Percentiles rank a stretch among this genome's conserved stretches.
Conservation (phyloP, 2,329 filamentous ascomycete genomes). For the Sarocladium kiliense region DNA sequence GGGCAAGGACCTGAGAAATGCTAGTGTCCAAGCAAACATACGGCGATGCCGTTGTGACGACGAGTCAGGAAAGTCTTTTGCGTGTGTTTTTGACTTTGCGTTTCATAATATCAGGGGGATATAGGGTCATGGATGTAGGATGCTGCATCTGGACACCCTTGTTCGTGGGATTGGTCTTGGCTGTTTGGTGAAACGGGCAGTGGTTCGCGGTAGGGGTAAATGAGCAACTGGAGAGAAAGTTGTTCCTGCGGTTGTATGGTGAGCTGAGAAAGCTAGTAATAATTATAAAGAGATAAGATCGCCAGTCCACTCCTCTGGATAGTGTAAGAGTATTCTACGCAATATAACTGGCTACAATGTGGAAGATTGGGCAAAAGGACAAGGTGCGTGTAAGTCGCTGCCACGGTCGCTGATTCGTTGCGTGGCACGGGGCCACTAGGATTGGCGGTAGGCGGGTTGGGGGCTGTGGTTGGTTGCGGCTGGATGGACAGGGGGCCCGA, state of each 20-base stretch:
- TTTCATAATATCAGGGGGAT: slow-evolving; percentile 1
- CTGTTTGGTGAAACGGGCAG: neutral
- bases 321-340: neutral
- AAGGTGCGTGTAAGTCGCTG: neutral
- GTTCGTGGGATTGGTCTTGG: neutral
- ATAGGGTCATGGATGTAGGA: neutral
- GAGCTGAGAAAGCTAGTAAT: too few species aligned
- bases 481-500: neutral
- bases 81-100: neutral
- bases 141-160: neutral
- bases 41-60: too few species aligned
- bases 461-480: neutral
- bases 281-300: too few species aligned
- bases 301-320: too few species aligned
- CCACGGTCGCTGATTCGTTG: neutral
- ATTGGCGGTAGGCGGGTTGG: neutral
- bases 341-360: neutral
- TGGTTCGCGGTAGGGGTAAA: neutral
- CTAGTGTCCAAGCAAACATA: neutral
- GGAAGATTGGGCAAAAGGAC: neutral
- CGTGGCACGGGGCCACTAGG: neutral
- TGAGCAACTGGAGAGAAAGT: too few species aligned
- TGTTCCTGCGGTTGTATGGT: too few species aligned
- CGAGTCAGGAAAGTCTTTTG: too few species aligned
- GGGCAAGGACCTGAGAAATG: too few species aligned